phyloP scores from a whole-genome alignment of 2,329 filamentous ascomycete species.

The Neurospora sp. region DNA sequence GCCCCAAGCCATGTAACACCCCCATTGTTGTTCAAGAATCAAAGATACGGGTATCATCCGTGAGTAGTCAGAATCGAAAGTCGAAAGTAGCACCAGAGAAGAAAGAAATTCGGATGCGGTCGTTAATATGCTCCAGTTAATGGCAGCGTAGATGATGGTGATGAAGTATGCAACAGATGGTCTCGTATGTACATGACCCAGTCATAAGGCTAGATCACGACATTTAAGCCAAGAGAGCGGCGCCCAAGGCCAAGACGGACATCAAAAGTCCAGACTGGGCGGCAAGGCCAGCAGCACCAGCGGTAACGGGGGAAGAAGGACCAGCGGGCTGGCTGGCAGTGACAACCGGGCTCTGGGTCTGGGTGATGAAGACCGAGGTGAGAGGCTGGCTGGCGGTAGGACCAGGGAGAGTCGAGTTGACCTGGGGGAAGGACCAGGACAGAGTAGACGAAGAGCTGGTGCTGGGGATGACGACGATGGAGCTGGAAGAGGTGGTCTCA shows the following conservation, averaged over 20 bases:
- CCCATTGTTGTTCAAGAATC: slow-evolving; percentile 10
- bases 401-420: slow-evolving; percentile 24
- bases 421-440: slow-evolving; percentile 21
- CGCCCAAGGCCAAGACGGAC: slow-evolving; percentile 28
- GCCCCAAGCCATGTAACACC: slow-evolving; percentile 18
- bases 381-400: slow-evolving; percentile 17
- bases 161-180: slow-evolving; percentile 6
- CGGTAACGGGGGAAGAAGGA: slow-evolving; percentile 14
- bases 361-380: slow-evolving; percentile 16
- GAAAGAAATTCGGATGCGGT: slow-evolving; percentile 8
- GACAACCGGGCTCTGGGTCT: slow-evolving; percentile 11
- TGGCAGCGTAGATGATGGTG: neutral
- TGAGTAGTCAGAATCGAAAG: slow-evolving; percentile 10
- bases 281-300: slow-evolving; percentile 27
- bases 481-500: slow-evolving; percentile 4
- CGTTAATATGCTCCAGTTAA: neutral
- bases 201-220: neutral
- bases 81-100: neutral
- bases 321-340: slow-evolving; percentile 17
- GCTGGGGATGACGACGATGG: neutral
- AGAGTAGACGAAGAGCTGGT: slow-evolving; percentile 12
- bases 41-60: slow-evolving; percentile 11
- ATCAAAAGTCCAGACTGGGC: slow-evolving; percentile 32
- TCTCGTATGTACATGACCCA: neutral
- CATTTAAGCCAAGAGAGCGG: slow-evolving; percentile 28